Percentiles rank a stretch among this genome's conserved stretches.
These are phyloP conservation scores for Gymnopilus dilepis DNA, from an alignment of 768 basidiomycete species.

Conservation along the genomic window DNA sequence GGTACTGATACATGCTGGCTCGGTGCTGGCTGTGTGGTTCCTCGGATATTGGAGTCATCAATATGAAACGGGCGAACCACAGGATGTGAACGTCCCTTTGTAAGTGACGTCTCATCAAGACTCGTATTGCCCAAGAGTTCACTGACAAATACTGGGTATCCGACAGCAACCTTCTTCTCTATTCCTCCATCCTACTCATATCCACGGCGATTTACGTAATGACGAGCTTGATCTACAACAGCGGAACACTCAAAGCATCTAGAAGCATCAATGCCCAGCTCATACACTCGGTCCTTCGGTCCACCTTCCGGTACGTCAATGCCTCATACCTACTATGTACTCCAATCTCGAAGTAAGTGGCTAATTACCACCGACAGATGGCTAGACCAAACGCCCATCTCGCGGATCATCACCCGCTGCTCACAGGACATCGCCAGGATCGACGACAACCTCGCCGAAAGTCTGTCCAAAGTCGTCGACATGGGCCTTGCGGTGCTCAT, in stretches of 20 bases:
- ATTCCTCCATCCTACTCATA: conserved; percentile 16
- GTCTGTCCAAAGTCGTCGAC: conserved; percentile 31
- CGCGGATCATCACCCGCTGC: conserved; percentile 66
- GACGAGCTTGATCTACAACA: conserved; percentile 45
- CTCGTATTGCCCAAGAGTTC: no score
- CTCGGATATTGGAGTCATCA: conserved; percentile 52
- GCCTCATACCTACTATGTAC: background rate
- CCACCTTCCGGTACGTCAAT: conserved; percentile 56
- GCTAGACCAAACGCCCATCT: conserved; percentile 48
- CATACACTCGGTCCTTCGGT: conserved; percentile 55
- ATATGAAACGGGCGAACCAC: conserved; percentile 39
- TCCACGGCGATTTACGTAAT: conserved; percentile 33
- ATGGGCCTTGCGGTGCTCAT: conserved; percentile 40
- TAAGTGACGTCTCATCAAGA: no score
- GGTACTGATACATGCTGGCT: conserved; percentile 30
- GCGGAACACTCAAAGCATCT: conserved; percentile 57
- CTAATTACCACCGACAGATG: conserved; percentile 38
- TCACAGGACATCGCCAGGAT: conserved; percentile 68
- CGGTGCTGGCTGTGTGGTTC: conserved; percentile 44
- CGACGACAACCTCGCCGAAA: conserved; percentile 47
- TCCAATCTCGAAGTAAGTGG: background rate
- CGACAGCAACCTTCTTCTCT: conserved; percentile 52
- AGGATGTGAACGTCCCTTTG: conserved; percentile 39
- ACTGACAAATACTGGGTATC: no score
- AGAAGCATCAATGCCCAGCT: conserved; percentile 56